Conservation (phyloP, 495 filamentous ascomycete species). For the Penicillium verhagenii region DNA sequence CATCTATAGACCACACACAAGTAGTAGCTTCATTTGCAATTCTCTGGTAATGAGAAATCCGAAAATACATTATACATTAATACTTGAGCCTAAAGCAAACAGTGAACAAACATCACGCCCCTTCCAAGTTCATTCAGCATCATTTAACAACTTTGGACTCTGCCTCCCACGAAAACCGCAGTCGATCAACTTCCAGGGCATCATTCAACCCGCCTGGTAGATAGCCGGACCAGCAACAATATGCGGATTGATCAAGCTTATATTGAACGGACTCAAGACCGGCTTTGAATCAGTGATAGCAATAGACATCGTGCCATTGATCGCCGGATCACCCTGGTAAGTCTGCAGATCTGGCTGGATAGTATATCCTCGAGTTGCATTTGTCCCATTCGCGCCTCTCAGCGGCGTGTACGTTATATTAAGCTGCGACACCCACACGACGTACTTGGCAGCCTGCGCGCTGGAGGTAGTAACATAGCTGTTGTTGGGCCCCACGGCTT, state of each 20-base stretch:
- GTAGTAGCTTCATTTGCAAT: no score
- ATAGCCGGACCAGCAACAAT: constrained; percentile 71
- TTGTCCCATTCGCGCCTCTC: constrained; percentile 49
- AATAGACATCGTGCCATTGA: constrained; percentile 81
- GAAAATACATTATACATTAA: no score
- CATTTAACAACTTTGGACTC: no score
- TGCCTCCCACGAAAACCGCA: background rate
- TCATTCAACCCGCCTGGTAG: constrained; percentile 73
- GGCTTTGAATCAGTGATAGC: constrained; percentile 70
- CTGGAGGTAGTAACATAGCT: constrained; percentile 66
- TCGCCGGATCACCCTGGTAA: constrained; percentile 62
- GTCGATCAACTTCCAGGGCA: background rate
- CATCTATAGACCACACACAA: no score
- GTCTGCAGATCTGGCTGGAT: constrained; percentile 65
- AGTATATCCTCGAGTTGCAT: constrained; percentile 59
- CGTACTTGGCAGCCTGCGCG: constrained; percentile 62
- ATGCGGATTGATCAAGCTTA: constrained; percentile 70
- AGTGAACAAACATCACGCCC: no score
- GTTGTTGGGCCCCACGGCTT: constrained; percentile 74
- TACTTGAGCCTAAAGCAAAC: no score
- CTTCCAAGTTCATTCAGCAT: no score
- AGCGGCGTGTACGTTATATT: constrained; percentile 81
- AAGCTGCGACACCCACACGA: constrained; percentile 78
- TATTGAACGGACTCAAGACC: constrained; percentile 73
- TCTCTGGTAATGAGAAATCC: no score